A percentile compares a stretch with the other conserved stretches of the same genome.
These are phyloP conservation scores for Ophiostoma pallidulum DNA, from an alignment of 2,329 filamentous ascomycete genomes.

Conservation along the genomic window DNA sequence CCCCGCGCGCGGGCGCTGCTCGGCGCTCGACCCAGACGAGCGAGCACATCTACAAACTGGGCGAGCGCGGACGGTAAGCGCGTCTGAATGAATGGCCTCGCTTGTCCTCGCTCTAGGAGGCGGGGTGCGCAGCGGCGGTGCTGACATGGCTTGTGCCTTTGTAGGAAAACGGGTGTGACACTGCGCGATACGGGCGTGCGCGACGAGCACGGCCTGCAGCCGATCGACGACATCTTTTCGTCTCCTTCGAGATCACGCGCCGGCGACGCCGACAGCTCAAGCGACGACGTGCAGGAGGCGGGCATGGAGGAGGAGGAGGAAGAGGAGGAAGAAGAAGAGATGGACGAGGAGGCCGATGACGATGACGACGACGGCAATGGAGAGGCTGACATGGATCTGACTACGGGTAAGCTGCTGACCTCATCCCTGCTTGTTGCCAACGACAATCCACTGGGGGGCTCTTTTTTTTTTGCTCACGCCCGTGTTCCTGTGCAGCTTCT, in stretches of 20 bases:
- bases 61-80: conserved; percentile 39
- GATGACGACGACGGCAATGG: conserved; percentile 23
- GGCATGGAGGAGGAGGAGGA: conserved; percentile 25
- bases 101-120: background rate
- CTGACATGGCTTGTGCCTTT: background rate
- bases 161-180: conserved; percentile 80
- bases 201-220: conserved; percentile 88
- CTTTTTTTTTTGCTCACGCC: background rate
- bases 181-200: conserved; percentile 68
- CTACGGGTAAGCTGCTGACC: conserved; percentile 20
- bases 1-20: conserved; percentile 26
- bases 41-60: conserved; percentile 41
- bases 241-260: conserved; percentile 55
- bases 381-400: conserved; percentile 44
- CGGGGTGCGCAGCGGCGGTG: background rate
- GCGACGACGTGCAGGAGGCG: conserved; percentile 21
- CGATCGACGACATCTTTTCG: conserved; percentile 78
- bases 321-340: conserved; percentile 18
- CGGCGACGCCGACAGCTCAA: conserved; percentile 24
- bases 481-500: conserved; percentile 28
- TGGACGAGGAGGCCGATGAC: conserved; percentile 23
- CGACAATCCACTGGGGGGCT: too few species aligned
- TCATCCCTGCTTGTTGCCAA: too few species aligned
- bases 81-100: too few species aligned
- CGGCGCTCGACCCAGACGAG: conserved; percentile 31